A percentile compares a stretch with the other conserved stretches of the same genome.
phyloP scores from a whole-genome alignment of 495 filamentous ascomycete genomes.

The Aspergillus carlsbadensis region DNA sequence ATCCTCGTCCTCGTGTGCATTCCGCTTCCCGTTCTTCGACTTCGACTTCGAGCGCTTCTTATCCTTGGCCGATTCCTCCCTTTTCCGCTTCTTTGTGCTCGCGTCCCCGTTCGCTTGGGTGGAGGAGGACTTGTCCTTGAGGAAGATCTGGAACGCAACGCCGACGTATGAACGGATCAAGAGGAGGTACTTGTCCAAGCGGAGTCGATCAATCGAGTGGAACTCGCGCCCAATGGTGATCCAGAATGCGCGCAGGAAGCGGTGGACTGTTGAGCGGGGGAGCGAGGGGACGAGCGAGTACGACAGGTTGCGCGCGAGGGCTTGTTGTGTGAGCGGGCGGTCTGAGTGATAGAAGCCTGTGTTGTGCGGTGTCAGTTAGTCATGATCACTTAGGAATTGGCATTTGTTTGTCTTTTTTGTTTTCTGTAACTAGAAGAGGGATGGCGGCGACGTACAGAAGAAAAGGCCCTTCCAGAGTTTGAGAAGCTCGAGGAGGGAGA shows the following conservation, averaged over 20 bases:
- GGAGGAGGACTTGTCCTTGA: too few species aligned
- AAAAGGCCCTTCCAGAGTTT: constrained; percentile 98
- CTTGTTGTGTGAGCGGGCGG: constrained; percentile 82
- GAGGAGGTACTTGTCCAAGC: constrained; percentile 91
- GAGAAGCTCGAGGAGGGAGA: constrained; percentile 73
- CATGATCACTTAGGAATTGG: too few species aligned
- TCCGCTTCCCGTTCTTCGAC: constrained; percentile 31
- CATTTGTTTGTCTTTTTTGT: too few species aligned
- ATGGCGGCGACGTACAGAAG: constrained; percentile 67
- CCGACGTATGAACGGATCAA: constrained; percentile 76
- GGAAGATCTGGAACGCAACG: constrained; percentile 56
- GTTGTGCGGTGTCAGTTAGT: not conserved
- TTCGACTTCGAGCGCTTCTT: constrained; percentile 26
- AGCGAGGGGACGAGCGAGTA: constrained; percentile 69
- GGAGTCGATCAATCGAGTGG: constrained; percentile 75
- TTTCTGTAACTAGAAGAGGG: too few species aligned
- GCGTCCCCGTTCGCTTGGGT: constrained; percentile 12
- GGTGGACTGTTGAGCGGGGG: constrained; percentile 49
- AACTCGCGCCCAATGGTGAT: constrained; percentile 82
- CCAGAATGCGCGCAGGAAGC: constrained; percentile 80
- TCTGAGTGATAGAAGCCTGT: constrained; percentile 89
- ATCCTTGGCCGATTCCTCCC: constrained; percentile 42
- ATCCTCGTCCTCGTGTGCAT: constrained; percentile 16
- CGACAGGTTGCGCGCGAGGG: constrained; percentile 74
- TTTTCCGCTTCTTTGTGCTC: constrained; percentile 35